A percentile compares a stretch with the other conserved stretches of the same genome.
These are phyloP conservation scores for Leucoagaricus sp. DNA, from an alignment of 1,284 basidiomycete genomes.

Conservation along the genomic window DNA sequence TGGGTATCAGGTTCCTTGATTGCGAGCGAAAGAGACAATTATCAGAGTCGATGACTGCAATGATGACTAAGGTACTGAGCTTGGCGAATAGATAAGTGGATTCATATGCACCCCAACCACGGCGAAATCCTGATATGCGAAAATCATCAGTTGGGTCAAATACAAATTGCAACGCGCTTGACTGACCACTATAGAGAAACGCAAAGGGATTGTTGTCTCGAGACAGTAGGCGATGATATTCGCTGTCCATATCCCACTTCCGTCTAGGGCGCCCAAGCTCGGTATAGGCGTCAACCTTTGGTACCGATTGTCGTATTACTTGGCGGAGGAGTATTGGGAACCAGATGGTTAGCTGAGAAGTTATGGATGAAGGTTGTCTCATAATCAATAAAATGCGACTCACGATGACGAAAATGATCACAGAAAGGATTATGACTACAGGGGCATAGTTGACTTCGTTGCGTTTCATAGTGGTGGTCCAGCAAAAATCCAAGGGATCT, in stretches of 20 bases:
- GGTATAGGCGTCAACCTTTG: slow-evolving; percentile 68
- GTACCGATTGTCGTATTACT: slow-evolving; percentile 60
- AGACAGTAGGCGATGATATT: slow-evolving; percentile 69
- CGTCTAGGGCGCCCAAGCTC: slow-evolving; percentile 68
- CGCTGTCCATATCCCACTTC: slow-evolving; percentile 62
- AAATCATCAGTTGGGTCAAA: slow-evolving; percentile 6
- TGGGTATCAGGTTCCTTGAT: slow-evolving; percentile 48
- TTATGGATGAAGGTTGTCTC: slow-evolving; percentile 9
- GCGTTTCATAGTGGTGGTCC: slow-evolving; percentile 71
- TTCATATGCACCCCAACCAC: slow-evolving; percentile 68
- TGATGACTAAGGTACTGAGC: slow-evolving; percentile 65
- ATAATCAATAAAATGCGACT: slow-evolving; percentile 22
- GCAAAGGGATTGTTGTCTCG: slow-evolving; percentile 71
- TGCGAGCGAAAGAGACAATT: slow-evolving; percentile 74
- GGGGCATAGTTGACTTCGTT: slow-evolving; percentile 77
- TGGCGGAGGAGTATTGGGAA: slow-evolving; percentile 67
- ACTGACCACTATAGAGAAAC: slow-evolving; percentile 70
- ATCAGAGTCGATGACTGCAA: slow-evolving; percentile 65
- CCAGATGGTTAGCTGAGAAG: slow-evolving; percentile 63
- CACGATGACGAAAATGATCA: slow-evolving; percentile 56
- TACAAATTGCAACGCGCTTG: slow-evolving; percentile 3
- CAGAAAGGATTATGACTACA: slow-evolving; percentile 58
- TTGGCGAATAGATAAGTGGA: slow-evolving; percentile 69
- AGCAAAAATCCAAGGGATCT: slow-evolving; percentile 77
- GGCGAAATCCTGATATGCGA: slow-evolving; percentile 56